These are phyloP conservation scores for Exophiala mesophila DNA, from an alignment of 2,329 filamentous ascomycete genomes.

Conservation along the genomic window DNA sequence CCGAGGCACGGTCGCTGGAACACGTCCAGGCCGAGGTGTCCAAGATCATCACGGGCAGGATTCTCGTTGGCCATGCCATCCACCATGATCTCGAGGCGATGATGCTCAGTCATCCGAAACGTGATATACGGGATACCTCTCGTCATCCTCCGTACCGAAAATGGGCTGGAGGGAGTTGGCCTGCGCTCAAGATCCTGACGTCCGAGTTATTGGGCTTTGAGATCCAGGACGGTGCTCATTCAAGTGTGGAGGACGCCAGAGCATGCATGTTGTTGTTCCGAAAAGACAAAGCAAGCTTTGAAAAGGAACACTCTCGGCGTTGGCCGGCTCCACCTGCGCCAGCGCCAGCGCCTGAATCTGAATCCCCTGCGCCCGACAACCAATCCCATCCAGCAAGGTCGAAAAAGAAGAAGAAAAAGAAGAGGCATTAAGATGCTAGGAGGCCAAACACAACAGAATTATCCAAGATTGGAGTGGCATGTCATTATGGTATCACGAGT, in stretches of 20 bases:
- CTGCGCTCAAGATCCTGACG: constrained; percentile 53
- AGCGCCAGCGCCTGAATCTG: no score
- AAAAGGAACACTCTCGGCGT: constrained; percentile 68
- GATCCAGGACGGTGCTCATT: constrained; percentile 58
- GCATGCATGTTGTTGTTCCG: constrained; percentile 87
- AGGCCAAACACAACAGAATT: background rate
- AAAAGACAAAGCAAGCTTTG: constrained; percentile 77
- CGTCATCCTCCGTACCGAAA: constrained; percentile 70
- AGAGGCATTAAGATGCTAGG: constrained; percentile 32
- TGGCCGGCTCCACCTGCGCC: constrained; percentile 12
- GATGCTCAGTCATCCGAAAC: constrained; percentile 69
- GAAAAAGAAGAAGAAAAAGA: constrained; percentile 43
- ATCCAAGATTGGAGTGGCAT: constrained; percentile 3
- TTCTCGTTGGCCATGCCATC: constrained; percentile 79
- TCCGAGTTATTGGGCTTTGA: constrained; percentile 53
- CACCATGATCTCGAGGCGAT: constrained; percentile 72
- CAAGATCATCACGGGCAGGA: constrained; percentile 61
- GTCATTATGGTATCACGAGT: constrained; percentile 13
- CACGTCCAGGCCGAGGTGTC: constrained; percentile 71
- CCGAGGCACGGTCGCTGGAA: constrained; percentile 63
- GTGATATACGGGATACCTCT: constrained; percentile 79
- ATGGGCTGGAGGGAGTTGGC: constrained; percentile 44
- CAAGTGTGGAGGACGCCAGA: constrained; percentile 69
- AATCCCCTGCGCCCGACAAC: constrained; percentile 4
- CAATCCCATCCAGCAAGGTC: constrained; percentile 7